Percentiles rank a stretch among this genome's conserved stretches.
Evolutionary conservation across 1,284 basidiomycete genomes (phyloP).

Genomic region (Ganoderma meredithae): DNA sequence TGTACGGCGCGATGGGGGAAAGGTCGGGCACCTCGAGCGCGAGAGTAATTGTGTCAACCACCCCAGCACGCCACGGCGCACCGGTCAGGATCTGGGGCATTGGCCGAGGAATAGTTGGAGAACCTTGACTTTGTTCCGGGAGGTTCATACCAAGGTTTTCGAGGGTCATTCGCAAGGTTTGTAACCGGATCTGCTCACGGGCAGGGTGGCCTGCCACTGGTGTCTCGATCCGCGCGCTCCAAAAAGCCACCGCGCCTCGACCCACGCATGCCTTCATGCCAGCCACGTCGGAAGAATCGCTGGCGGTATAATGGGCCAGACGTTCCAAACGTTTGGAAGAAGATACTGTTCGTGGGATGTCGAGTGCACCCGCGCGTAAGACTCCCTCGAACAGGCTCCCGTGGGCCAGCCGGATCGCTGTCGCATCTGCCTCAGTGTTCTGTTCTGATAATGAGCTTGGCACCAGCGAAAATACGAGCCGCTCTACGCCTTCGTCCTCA

Average conservation of each 20-base stretch:
- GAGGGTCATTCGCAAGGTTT: constrained; percentile 54
- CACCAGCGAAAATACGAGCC: constrained; percentile 23
- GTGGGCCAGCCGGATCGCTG: constrained; percentile 3
- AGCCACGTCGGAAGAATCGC: constrained; percentile 47
- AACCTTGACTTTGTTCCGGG: constrained; percentile 35
- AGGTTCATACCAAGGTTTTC: constrained; percentile 54
- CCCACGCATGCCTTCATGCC: constrained; percentile 60
- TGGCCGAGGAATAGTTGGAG: constrained; percentile 37
- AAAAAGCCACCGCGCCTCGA: constrained; percentile 64
- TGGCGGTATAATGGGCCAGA: constrained; percentile 45
- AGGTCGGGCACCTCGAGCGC: constrained; percentile 44
- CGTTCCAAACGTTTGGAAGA: constrained; percentile 36
- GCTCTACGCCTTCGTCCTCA: constrained; percentile 21
- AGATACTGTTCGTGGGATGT: constrained; percentile 39
- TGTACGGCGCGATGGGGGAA: constrained; percentile 35
- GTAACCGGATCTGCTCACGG: constrained; percentile 42
- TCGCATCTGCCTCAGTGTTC: not conserved
- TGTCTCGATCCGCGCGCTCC: constrained; percentile 71
- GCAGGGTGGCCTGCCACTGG: constrained; percentile 50
- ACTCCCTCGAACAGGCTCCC: constrained; percentile 30
- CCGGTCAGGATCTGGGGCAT: constrained; percentile 59
- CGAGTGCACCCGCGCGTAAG: constrained; percentile 35
- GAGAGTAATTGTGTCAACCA: constrained; percentile 34
- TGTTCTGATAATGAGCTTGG: constrained; percentile 38
- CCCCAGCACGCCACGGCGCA: constrained; percentile 26